Evolutionary conservation across 306 rosid genomes (phyloP), one percentile per base, ranked within the genome.

Genomic region (Crataegus laevigata): DNA sequence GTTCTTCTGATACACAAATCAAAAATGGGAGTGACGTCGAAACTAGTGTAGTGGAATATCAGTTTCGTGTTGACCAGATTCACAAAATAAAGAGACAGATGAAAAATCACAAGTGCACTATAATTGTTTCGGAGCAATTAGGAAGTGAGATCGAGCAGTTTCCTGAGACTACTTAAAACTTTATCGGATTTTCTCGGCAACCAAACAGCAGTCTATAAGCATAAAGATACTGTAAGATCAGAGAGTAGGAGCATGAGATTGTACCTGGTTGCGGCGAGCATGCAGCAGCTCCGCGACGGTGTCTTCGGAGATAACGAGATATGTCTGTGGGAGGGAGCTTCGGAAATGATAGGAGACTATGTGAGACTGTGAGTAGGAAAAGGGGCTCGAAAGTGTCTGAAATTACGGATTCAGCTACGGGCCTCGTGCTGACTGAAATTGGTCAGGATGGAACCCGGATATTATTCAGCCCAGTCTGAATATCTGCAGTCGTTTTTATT

Each of bases 151-250:
- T 62, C 67, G 22, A 17, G 15, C 67, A 62, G 67, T 62, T 60
- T 62, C n/a, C 22, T 4, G 42, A 29, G 67, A 22, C 14, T 71
- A 79, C 55, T 60, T 52, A 47, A 75, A 77, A 38, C 52, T 66
- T 81, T 75, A 68, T 76, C 71, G 5, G 63, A 45, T 43, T 62
- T 81, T 75, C 71, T 76, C 66, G 3, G 69, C 17, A 38, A 69
- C 79, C 86, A 74, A 78, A 76, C 3, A 68, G 50, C 64, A 40
- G 79, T 72, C 28, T 71, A 64, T 70, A 71, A 81, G 68, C 26
- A 57, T 55, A 57, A 52, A 62, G 43, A 63, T 28, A 42, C 29
- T 2, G 22, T 8, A 51, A 36, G 40, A 36, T 17, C 5, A 14
- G 25, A 17, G 43, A 17, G 3, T 4, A 7, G 18, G 24, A 22